A percentile compares a stretch with the other conserved stretches of the same genome.
phyloP scores from a whole-genome alignment of 2,329 filamentous ascomycete genomes.

The Penicillium capsulatum region DNA sequence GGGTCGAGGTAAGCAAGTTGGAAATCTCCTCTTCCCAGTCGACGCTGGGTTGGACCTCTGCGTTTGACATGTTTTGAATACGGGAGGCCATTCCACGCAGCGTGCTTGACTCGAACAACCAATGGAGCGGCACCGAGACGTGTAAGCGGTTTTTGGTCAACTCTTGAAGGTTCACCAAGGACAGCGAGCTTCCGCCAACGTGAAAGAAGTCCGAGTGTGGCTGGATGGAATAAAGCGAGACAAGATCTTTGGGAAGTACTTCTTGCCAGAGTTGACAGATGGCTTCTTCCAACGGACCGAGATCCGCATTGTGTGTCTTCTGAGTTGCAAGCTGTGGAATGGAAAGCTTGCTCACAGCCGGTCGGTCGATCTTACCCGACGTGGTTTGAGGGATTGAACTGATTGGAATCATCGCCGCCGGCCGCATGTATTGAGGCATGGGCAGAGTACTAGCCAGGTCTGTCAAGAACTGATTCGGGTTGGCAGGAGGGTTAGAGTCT shows the following conservation, averaged over 20 bases:
- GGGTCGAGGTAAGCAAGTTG: not conserved
- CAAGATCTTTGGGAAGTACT: slow-evolving; percentile 12
- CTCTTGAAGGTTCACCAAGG: slow-evolving; percentile 14
- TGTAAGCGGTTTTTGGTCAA: slow-evolving; percentile 11
- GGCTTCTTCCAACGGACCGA: slow-evolving; percentile 8
- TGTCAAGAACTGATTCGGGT: slow-evolving; percentile 13
- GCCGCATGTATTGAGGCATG: slow-evolving; percentile 38
- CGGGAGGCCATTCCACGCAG: slow-evolving; percentile 13
- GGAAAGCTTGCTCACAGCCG: slow-evolving; percentile 4
- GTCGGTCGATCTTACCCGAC: slow-evolving; percentile 30
- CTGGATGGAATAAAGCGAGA: slow-evolving; percentile 8
- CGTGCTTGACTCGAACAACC: slow-evolving; percentile 19
- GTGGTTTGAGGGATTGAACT: slow-evolving; percentile 26
- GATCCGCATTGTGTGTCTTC: not conserved
- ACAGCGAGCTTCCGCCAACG: slow-evolving; percentile 18
- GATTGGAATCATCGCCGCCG: slow-evolving; percentile 27
- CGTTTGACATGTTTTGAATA: slow-evolving; percentile 4
- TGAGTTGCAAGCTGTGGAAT: slow-evolving; percentile 4
- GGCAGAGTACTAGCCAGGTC: slow-evolving; percentile 29
- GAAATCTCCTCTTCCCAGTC: slow-evolving; percentile 17
- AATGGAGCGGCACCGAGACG: slow-evolving; percentile 11
- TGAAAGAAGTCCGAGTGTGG: slow-evolving; percentile 20
- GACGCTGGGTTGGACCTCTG: not conserved
- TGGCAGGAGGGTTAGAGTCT: not conserved
- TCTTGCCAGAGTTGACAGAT: slow-evolving; percentile 17